A percentile compares a stretch with the other conserved stretches of the same genome.
phyloP scores from a whole-genome alignment of 345 rosid species.

The Arabis hirsuta region DNA sequence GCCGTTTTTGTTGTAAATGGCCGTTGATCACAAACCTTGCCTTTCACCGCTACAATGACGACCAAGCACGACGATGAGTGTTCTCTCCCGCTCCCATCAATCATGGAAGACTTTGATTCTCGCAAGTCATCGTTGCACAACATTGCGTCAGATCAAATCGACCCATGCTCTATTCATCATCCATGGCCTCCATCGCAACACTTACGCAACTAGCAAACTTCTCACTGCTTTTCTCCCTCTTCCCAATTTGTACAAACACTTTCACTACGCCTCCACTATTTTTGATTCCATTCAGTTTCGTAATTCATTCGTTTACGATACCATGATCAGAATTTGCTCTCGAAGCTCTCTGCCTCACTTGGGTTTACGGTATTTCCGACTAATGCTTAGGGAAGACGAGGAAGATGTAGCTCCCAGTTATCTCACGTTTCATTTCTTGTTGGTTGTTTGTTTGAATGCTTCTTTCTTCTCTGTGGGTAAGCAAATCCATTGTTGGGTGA shows the following conservation, averaged over 20 bases:
- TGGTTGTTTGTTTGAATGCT: conserved; percentile 49
- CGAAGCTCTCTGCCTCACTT: conserved; percentile 46
- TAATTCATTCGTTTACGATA: conserved; percentile 50
- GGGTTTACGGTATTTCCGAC: conserved; percentile 48
- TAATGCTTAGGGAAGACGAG: conserved; percentile 42
- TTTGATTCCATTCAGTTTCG: conserved; percentile 44
- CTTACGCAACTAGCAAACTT: conserved; percentile 53
- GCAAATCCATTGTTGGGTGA: conserved; percentile 55
- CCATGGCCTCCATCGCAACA: conserved; percentile 47
- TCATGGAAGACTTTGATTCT: conserved; percentile 48
- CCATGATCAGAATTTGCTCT: conserved; percentile 57
- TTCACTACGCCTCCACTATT: conserved; percentile 50
- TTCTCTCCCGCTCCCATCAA: conserved; percentile 7
- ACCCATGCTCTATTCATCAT: conserved; percentile 51
- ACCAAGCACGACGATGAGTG: conserved; percentile 30
- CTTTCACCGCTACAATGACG: not conserved
- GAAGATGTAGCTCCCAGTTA: conserved; percentile 44
- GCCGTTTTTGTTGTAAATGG: conserved; percentile 1
- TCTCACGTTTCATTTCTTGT: conserved; percentile 54
- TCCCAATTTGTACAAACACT: conserved; percentile 38
- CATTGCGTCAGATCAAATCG: conserved; percentile 45
- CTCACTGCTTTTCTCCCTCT: conserved; percentile 49
- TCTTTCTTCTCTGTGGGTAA: conserved; percentile 38
- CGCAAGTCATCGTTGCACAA: conserved; percentile 44
- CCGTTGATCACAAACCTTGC: conserved; percentile 16